Base-by-base conservation (phyloP, 345 rosid genomes). In the Syzygium aromaticum region DNA sequence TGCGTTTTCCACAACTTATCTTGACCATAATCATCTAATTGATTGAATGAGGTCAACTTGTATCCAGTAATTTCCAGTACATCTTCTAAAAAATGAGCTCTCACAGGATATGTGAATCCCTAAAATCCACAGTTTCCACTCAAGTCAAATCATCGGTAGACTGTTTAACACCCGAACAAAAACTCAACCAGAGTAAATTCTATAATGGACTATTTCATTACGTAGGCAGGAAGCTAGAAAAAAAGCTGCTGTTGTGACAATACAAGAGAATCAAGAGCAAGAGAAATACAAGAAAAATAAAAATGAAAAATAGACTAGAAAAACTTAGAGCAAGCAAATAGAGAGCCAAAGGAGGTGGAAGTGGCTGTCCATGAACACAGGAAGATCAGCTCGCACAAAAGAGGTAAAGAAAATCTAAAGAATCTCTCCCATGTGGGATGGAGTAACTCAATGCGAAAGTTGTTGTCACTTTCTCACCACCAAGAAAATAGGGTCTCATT, bases 21-120 rank as follows among this genome's bases (percentile, higher is more conserved):
- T 94, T 98, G 99, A 85, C 99, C 99, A 92, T 96, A 98, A 86
- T 98, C 99, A 93, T 98, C 99, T 89, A 98, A 90, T 95, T 98
- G 99, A 91, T 96, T 98, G 89, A 90, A 95, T 88, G 99, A 94
- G 89, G 94, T 91, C 92, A 98, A 84, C 94, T 95, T 96, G 92
- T 94, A 95, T 77, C 99, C 98, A 30, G 99, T 96, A 89, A 93
- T 92, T 91, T 96, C 98, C 91, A 98, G 87, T 54, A 94, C 93
- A 89, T 98, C 98, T 92, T 98, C 99, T 87, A 98, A 89, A 91
- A 98, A 98, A 59, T 93, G 97, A 56, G 94, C 92, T 89, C 92
- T 94, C 87, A 96, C 99, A 12, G 99, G 96, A 92, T 96, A 88
- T 84, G 99, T 94, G 88, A 98, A 98, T 30, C 99, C 99, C 99